Percentiles rank a stretch among this genome's conserved stretches.
Evolutionary conservation across 108 stramenopile species (phyloP).

Genomic region (Cyclostephanos tholiformis): DNA sequence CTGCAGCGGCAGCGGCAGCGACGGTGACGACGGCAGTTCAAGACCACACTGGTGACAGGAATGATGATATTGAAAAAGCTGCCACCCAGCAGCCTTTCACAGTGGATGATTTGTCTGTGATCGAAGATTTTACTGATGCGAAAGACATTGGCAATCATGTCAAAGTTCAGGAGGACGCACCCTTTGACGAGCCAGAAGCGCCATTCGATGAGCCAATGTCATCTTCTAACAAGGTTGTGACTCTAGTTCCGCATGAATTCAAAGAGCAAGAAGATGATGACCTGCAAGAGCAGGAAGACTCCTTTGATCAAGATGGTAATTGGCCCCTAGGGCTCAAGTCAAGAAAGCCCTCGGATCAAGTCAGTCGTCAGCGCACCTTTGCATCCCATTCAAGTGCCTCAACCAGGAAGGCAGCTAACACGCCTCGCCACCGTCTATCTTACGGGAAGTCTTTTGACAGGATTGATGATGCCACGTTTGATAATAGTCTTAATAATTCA

Average conservation of each 20-base stretch:
- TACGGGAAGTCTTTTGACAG: background rate
- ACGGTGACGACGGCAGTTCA: background rate
- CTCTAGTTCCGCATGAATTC: background rate
- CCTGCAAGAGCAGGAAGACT: slow-evolving; percentile 11
- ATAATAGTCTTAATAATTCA: slow-evolving; percentile 19
- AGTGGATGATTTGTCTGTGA: slow-evolving; percentile 7
- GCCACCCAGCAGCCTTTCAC: background rate
- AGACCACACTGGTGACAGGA: background rate
- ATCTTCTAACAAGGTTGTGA: background rate
- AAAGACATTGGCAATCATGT: background rate
- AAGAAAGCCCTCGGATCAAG: slow-evolving; percentile 23
- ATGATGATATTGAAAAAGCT: slow-evolving; percentile 2
- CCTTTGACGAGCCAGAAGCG: slow-evolving; percentile 42
- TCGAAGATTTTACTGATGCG: slow-evolving; percentile 4
- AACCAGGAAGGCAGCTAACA: slow-evolving; percentile 37
- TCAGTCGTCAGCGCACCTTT: slow-evolving; percentile 31
- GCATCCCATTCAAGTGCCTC: slow-evolving; percentile 41
- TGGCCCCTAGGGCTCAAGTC: slow-evolving; percentile 18
- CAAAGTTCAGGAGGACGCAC: slow-evolving; percentile 39
- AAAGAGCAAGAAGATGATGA: background rate
- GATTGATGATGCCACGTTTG: slow-evolving; percentile 16
- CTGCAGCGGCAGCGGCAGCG: background rate
- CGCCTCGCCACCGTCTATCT: background rate
- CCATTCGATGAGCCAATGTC: slow-evolving; percentile 15
- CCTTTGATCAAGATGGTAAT: background rate